phyloP scores from a whole-genome alignment of 78 protist genomes.

The Anaeramoeba ignava region DNA sequence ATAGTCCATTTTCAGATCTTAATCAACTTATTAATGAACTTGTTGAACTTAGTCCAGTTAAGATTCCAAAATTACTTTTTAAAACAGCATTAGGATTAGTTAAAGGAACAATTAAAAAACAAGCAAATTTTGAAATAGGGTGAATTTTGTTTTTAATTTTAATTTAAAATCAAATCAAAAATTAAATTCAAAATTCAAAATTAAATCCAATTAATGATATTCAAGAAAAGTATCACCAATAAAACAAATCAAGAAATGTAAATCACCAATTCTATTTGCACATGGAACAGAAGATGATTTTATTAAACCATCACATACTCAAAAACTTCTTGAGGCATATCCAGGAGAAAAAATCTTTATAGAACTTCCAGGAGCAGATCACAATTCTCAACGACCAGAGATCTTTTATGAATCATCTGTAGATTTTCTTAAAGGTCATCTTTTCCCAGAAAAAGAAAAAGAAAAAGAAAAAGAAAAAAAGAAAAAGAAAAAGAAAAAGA shows the following conservation, averaged over 20 bases:
- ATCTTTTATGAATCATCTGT: no score
- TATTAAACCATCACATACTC: constrained; percentile 42
- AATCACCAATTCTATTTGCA: constrained; percentile 44
- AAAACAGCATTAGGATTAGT: neutral
- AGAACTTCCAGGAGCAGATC: constrained; percentile 46
- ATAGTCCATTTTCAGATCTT: constrained; percentile 44
- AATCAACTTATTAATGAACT: constrained; percentile 46
- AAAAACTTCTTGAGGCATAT: constrained; percentile 21
- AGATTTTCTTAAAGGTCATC: no score
- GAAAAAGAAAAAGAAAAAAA: no score
- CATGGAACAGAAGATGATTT: constrained; percentile 40
- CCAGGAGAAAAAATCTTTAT: constrained; percentile 49
- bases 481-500: no score
- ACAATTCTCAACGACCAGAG: constrained; percentile 52
- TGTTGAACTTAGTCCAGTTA: constrained; percentile 2
- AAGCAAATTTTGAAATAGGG: neutral
- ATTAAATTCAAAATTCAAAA: no score
- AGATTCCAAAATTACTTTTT: neutral
- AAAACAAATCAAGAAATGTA: neutral
- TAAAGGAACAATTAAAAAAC: neutral
- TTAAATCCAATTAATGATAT: no score
- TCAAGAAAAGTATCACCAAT: no score
- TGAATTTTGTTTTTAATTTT: no score
- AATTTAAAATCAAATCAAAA: no score
- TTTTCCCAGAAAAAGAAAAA: no score